Percentiles rank a stretch among this genome's conserved stretches.
Evolutionary conservation across 495 filamentous ascomycete genomes (phyloP).

Genomic region (Astrothelium macrocarpum): DNA sequence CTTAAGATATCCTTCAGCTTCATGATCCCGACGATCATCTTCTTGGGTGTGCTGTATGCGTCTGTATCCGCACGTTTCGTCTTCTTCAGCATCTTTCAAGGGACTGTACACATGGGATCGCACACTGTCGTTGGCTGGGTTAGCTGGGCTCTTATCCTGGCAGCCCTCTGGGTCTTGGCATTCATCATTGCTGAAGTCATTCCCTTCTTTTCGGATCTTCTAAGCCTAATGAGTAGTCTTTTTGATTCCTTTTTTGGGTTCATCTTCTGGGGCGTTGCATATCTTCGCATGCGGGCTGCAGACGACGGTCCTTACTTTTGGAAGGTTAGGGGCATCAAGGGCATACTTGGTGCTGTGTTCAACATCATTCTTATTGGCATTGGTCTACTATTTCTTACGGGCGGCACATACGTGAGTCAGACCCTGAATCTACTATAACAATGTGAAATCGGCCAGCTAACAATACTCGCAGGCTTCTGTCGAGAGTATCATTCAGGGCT

Average conservation of each 20-base stretch:
- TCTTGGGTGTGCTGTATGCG: slow-evolving; percentile 78
- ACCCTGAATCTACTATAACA: not conserved
- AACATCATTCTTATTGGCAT: slow-evolving; percentile 62
- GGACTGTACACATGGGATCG: slow-evolving; percentile 61
- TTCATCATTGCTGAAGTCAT: slow-evolving; percentile 85
- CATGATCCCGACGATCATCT: slow-evolving; percentile 88
- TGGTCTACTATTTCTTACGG: slow-evolving; percentile 65
- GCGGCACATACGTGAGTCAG: slow-evolving; percentile 65
- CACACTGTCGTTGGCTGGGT: slow-evolving; percentile 79
- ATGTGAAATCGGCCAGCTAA: slow-evolving; percentile 4
- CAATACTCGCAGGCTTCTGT: slow-evolving; percentile 26
- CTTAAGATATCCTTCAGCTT: slow-evolving; percentile 83
- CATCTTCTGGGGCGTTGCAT: slow-evolving; percentile 88
- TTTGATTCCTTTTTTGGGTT: slow-evolving; percentile 92
- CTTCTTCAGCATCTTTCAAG: slow-evolving; percentile 71
- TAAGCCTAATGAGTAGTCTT: slow-evolving; percentile 78
- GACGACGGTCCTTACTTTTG: slow-evolving; percentile 56
- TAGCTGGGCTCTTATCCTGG: slow-evolving; percentile 65
- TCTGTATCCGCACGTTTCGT: slow-evolving; percentile 80
- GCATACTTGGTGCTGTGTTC: slow-evolving; percentile 50
- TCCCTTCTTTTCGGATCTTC: slow-evolving; percentile 77
- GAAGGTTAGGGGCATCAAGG: slow-evolving; percentile 48
- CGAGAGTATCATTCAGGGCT: slow-evolving; percentile 32
- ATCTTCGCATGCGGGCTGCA: slow-evolving; percentile 66
- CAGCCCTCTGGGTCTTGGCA: slow-evolving; percentile 60